phyloP scores from a whole-genome alignment of 495 filamentous ascomycete species.

The Penicillium fimorum region DNA sequence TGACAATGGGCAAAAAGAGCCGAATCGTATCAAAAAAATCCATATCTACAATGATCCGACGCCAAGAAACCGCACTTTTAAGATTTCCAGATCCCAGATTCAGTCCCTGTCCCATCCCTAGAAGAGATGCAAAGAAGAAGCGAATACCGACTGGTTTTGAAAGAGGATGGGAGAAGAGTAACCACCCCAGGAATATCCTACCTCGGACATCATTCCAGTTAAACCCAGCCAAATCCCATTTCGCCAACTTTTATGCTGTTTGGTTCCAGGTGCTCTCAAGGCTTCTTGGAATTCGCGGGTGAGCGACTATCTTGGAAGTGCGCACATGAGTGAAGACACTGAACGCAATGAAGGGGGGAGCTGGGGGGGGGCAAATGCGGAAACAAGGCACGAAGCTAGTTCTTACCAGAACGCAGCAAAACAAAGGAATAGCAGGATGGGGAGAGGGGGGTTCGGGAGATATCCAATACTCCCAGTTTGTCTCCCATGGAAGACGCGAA shows the following conservation, averaged over 20 bases:
- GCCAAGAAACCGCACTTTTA: conserved; percentile 33
- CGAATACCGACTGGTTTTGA: conserved; percentile 5
- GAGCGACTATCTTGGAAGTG: conserved; percentile 3
- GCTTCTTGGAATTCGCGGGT: neutral
- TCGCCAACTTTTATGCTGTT: neutral
- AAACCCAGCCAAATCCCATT: neutral
- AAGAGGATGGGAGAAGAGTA: neutral
- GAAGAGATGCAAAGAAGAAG: conserved; percentile 14
- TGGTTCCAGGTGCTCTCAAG: neutral
- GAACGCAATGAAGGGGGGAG: neutral
- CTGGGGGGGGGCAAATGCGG: neutral
- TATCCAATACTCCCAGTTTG: conserved; percentile 3
- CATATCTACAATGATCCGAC: conserved; percentile 36
- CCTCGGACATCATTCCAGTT: neutral
- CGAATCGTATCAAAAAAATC: conserved; percentile 33
- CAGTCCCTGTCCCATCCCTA: conserved; percentile 13
- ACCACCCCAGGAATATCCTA: neutral
- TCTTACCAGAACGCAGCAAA: conserved; percentile 19
- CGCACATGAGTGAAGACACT: conserved; percentile 7
- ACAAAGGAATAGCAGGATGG: conserved; percentile 10
- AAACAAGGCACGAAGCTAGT: conserved; percentile 17
- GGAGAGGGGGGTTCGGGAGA: neutral
- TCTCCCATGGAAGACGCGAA: conserved; percentile 10
- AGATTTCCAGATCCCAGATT: conserved; percentile 22
- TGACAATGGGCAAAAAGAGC: conserved; percentile 14